Percentiles rank a stretch among this genome's conserved stretches.
Evolutionary conservation across 2,329 filamentous ascomycete genomes (phyloP).

Genomic region (Daldinia sp.): DNA sequence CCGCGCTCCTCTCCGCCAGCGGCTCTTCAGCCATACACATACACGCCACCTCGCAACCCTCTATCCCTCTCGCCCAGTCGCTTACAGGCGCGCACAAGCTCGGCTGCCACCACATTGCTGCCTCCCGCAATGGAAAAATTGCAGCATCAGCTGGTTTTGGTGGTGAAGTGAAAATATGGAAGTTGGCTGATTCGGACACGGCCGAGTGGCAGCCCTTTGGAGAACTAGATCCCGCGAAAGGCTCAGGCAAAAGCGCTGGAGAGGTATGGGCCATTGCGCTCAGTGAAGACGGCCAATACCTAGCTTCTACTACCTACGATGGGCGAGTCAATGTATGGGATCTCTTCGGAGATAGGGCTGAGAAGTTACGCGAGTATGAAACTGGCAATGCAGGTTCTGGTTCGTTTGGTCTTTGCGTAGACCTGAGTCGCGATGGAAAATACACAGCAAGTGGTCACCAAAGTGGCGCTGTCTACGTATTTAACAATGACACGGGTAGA

Average conservation of each 20-base stretch:
- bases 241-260: slow-evolving; percentile 63
- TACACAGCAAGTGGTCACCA: slow-evolving; percentile 93
- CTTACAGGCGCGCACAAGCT: slow-evolving; percentile 83
- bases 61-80: slow-evolving; percentile 81
- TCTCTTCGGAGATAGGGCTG: slow-evolving; percentile 59
- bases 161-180: slow-evolving; percentile 88
- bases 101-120: slow-evolving; percentile 89
- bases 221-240: slow-evolving; percentile 52
- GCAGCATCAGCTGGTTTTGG: slow-evolving; percentile 89
- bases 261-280: slow-evolving; percentile 90
- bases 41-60: slow-evolving; percentile 74
- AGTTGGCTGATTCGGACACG: slow-evolving; percentile 63
- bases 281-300: slow-evolving; percentile 81
- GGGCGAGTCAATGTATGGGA: slow-evolving; percentile 93
- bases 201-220: slow-evolving; percentile 61
- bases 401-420: slow-evolving; percentile 89
- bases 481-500: slow-evolving; percentile 88
- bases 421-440: slow-evolving; percentile 79
- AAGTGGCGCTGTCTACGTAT: slow-evolving; percentile 90
- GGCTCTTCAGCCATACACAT: slow-evolving; percentile 84
- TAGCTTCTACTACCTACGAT: slow-evolving; percentile 88
- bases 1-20: slow-evolving; percentile 80
- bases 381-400: slow-evolving; percentile 75
- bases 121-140: slow-evolving; percentile 71
- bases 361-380: slow-evolving; percentile 83